These are phyloP conservation scores for Macrolepiota fuliginosa DNA, from an alignment of 768 basidiomycete species.

Conservation along the genomic window DNA sequence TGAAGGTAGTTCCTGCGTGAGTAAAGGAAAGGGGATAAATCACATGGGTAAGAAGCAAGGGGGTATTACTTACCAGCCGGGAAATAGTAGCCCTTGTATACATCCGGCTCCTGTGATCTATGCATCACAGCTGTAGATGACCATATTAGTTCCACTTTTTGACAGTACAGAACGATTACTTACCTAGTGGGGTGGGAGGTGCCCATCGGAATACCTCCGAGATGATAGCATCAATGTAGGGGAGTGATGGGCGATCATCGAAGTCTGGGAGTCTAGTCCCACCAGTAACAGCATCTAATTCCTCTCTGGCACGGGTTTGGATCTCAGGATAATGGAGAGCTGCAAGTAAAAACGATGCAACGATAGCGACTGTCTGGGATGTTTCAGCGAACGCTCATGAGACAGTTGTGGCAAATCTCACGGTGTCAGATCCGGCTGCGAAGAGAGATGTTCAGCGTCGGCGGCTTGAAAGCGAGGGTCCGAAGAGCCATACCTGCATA, in stretches of 20 bases:
- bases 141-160: slow-evolving; percentile 1
- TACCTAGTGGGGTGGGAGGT: slow-evolving; percentile 34
- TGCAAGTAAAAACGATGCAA: slow-evolving; percentile 14
- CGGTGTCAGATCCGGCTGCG: slow-evolving; percentile 13
- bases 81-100: slow-evolving; percentile 25
- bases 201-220: slow-evolving; percentile 43
- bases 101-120: slow-evolving; percentile 28
- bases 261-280: slow-evolving; percentile 20
- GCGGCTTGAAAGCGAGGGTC: slow-evolving; percentile 1
- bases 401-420: background rate
- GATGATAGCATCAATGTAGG: slow-evolving; percentile 36
- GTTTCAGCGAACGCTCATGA: slow-evolving; percentile 3
- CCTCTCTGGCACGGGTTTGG: slow-evolving; percentile 40
- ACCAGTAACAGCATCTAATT: slow-evolving; percentile 40
- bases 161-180: background rate
- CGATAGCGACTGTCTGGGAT: slow-evolving; percentile 3
- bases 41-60: background rate
- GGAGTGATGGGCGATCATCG: slow-evolving; percentile 13
- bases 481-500: slow-evolving; percentile 32
- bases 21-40: background rate
- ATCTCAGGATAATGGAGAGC: slow-evolving; percentile 39
- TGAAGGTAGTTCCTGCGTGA: slow-evolving; percentile 22
- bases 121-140: slow-evolving; percentile 30
- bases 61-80: slow-evolving; percentile 19
- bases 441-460: slow-evolving; percentile 2